Base-by-base conservation (phyloP, 805 yeast genomes). In the Priceomyces fermenticarens region DNA sequence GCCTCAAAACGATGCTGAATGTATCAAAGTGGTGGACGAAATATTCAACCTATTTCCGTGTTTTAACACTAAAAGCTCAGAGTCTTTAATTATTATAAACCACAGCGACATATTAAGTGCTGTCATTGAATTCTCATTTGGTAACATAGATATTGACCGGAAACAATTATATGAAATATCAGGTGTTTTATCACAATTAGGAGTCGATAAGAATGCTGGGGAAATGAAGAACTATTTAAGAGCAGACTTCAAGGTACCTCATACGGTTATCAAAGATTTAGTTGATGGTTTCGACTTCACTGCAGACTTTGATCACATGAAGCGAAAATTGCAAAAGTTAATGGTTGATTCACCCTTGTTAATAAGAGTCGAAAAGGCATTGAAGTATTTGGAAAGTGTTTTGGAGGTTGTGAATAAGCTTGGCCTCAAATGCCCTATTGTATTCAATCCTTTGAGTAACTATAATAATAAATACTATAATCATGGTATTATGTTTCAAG, bases 401-500 rank as follows among this genome's bases (percentile, higher is more conserved):
- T 55, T 81, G 2, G 62, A 62, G 3, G 74, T 75, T 27, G 62
- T 83, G 42, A 72, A 73, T 35, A 69, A 76, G 13, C 67, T 90
- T 39, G 88, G 86, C 0, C 75, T 88, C 1, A 63, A 67, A 3
- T 69, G 79, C 3, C 70, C 74, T 11, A 65, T 89, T 10, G 74
- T 76, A 23, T 66, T 93, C 23, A 79, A 88, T 3, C 99, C 99
- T 0, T 72, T 93, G 60, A 79, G 89, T 53, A 88, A 88, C 48
- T 88, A 87, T 62, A 88, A 88, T 50, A 77, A 83, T 26, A 75
- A 81, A 8, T 91, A 88, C 56, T 93, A 90, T 56, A 69, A 73
- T 30, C 80, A 81, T 12, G 95, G 95, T 0, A 65, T 90, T 2
- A 88, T 93, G 95, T 93, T 91, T 57, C 95, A 88, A 51, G 88